Evolutionary conservation across 352 stramenopile genomes (phyloP).

Genomic region (Phytophthora podocarpi): DNA sequence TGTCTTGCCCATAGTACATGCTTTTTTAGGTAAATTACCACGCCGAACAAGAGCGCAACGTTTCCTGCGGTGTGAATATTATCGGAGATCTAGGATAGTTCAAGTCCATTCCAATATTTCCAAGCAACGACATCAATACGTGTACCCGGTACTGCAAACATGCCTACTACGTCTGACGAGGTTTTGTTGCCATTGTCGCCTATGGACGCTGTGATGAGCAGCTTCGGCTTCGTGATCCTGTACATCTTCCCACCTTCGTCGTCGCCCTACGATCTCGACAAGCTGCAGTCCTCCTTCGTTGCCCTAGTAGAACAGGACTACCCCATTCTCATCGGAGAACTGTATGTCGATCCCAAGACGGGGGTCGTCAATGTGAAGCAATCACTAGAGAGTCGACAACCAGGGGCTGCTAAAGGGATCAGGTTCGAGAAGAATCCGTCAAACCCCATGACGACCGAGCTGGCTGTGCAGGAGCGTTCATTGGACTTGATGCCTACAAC

Average conservation of each 20-base stretch:
- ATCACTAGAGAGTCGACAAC: neutral
- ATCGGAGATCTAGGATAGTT: too few relatives aligned
- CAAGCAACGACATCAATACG: neutral
- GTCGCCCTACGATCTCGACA: slow-evolving; percentile 42
- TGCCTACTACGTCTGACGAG: slow-evolving; percentile 1
- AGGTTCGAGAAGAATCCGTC: slow-evolving; percentile 39
- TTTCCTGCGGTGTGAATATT: slow-evolving; percentile 5
- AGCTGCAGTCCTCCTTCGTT: slow-evolving; percentile 41
- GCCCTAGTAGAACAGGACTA: slow-evolving; percentile 53
- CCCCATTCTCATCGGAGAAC: slow-evolving; percentile 43
- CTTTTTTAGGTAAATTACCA: neutral
- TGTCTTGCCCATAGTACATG: too few relatives aligned
- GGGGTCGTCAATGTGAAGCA: slow-evolving; percentile 45
- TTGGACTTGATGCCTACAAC: slow-evolving; percentile 41
- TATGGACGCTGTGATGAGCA: slow-evolving; percentile 57
- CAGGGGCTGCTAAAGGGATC: slow-evolving; percentile 28
- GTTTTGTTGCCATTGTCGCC: slow-evolving; percentile 40
- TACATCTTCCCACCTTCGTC: slow-evolving; percentile 54
- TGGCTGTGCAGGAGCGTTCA: slow-evolving; percentile 37
- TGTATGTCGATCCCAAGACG: slow-evolving; percentile 31
- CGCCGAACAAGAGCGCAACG: slow-evolving; percentile 14
- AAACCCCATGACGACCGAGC: slow-evolving; percentile 32
- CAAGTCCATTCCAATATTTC: neutral
- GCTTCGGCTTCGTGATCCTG: slow-evolving; percentile 51
- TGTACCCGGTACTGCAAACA: neutral